Percentiles rank a stretch among this genome's conserved stretches.
Evolutionary conservation across 139 green algal species (phyloP).

Genomic region (Chlorella sp.): DNA sequence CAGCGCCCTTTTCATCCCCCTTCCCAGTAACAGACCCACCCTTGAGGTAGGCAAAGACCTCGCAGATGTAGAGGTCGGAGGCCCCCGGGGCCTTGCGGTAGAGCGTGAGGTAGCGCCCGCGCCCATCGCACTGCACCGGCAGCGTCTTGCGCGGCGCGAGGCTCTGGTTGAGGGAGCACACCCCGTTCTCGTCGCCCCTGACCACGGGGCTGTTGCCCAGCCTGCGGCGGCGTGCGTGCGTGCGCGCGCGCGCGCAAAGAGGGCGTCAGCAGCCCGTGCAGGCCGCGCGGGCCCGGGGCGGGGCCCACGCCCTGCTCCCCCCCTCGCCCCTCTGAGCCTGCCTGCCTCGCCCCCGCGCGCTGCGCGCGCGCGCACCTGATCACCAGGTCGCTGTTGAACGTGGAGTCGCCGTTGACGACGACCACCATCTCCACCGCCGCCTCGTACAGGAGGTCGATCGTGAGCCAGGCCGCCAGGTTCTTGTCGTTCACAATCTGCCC

Average conservation of each 20-base stretch:
- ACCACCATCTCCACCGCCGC: conserved; percentile 28
- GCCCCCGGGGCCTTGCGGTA: conserved; percentile 11
- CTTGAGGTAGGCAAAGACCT: conserved; percentile 21
- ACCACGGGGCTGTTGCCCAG: conserved; percentile 17
- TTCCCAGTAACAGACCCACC: not conserved
- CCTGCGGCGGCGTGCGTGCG: not conserved
- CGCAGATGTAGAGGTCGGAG: conserved; percentile 31
- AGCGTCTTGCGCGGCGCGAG: not conserved
- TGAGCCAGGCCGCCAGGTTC: conserved; percentile 29
- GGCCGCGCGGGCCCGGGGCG: too few species aligned
- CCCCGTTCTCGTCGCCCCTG: conserved; percentile 19
- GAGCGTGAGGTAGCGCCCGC: conserved; percentile 28
- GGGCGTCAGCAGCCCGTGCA: too few species aligned
- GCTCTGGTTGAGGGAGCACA: conserved; percentile 6
- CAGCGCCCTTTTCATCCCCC: not conserved
- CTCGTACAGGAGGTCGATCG: conserved; percentile 26
- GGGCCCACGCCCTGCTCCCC: too few species aligned
- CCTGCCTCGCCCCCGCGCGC: too few species aligned
- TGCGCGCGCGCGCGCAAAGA: too few species aligned
- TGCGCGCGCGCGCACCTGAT: too few species aligned
- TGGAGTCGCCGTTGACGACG: conserved; percentile 19
- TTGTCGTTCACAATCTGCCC: conserved; percentile 15
- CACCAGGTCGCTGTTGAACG: conserved; percentile 11
- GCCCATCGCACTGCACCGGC: conserved; percentile 23
- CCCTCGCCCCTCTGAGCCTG: too few species aligned